Base-by-base conservation (phyloP, 192 early-diverging fungal genomes). In the Coemansia sp. region DNA sequence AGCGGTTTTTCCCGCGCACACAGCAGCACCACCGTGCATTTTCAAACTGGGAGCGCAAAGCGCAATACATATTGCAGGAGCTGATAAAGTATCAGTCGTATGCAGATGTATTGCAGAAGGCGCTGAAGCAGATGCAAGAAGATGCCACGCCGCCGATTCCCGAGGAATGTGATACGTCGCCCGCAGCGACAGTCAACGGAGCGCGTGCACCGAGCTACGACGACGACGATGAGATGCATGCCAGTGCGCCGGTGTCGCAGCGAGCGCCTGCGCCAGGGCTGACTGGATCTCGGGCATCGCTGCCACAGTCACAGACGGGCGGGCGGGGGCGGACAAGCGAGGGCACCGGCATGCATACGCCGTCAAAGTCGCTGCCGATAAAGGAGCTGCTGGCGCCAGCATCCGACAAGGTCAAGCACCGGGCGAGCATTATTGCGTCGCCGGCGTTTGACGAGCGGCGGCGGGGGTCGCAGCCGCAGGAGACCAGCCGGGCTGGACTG, bases 71-170 rank as follows among this genome's bases (percentile, higher is more conserved):
- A 26, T 65, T 93, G 38, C 85, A 90, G 71, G 91, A 93, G 78
- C 88, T 91, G 66, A 87, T 93, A 74, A 93, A 91, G 65, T 89
- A 91, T 59, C 88, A 90, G 65, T 89, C 87, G 62, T 93, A 93
- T 57, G 85, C 86, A 9, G 89, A 93, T 58, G 84, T 82, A 22
- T 64, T 93, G 67, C 86, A 90, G 66, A 86, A 86, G 26, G 85
- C 86, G n/a, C 66, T 87, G 0, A 65, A 71, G 63, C 75, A 78
- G 70, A 73, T 76, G 66, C 73, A 81, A 44, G 79, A 82, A 34
- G 79, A 76, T 21, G 55, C 75, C 21, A 59, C 66, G 3, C 64
- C 70, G 40, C 56, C 66, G 4, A 82, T 81, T 19, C 78, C 78
- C 10, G 78, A 81, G 62, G 78, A 81, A 36, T 28, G 60, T 14